Conservation (phyloP, 768 basidiomycete genomes). For the Multifurca ochricompacta region DNA sequence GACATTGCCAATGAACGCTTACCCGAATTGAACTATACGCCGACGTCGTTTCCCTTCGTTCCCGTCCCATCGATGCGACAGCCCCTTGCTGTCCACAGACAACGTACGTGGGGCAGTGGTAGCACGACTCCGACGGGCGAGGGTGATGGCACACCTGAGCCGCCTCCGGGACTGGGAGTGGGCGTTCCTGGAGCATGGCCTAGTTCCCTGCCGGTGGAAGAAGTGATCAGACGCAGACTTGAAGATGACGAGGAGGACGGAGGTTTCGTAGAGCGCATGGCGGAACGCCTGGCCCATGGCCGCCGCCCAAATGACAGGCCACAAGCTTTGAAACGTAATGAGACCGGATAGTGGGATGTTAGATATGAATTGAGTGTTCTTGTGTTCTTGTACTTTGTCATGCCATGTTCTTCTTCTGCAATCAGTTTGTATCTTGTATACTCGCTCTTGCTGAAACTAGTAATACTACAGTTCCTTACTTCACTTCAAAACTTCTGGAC, state of each 20-base stretch:
- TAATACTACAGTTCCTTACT: neutral
- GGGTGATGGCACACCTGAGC: slow-evolving; percentile 1
- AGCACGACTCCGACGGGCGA: slow-evolving; percentile 17
- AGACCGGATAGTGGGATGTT: slow-evolving; percentile 37
- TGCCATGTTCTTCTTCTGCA: neutral
- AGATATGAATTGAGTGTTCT: neutral
- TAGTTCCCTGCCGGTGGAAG: slow-evolving; percentile 43
- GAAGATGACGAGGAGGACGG: slow-evolving; percentile 46
- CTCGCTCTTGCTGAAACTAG: neutral
- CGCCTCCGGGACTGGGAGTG: slow-evolving; percentile 23
- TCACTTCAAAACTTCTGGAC: neutral
- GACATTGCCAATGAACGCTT: slow-evolving; percentile 72
- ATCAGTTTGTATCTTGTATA: neutral
- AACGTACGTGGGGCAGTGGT: slow-evolving; percentile 16
- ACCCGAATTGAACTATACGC: slow-evolving; percentile 43
- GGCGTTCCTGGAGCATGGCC: slow-evolving; percentile 32
- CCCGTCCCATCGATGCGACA: slow-evolving; percentile 58
- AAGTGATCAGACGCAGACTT: slow-evolving; percentile 52
- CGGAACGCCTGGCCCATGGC: slow-evolving; percentile 53
- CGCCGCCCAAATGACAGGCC: slow-evolving; percentile 40
- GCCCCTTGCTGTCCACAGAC: slow-evolving; percentile 18
- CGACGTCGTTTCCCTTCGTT: slow-evolving; percentile 35
- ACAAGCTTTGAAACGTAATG: slow-evolving; percentile 53
- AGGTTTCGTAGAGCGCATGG: slow-evolving; percentile 50
- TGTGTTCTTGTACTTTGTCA: neutral